These are phyloP conservation scores for Thielaviopsis ethacetica DNA, from an alignment of 2,329 filamentous ascomycete species.

Conservation along the genomic window DNA sequence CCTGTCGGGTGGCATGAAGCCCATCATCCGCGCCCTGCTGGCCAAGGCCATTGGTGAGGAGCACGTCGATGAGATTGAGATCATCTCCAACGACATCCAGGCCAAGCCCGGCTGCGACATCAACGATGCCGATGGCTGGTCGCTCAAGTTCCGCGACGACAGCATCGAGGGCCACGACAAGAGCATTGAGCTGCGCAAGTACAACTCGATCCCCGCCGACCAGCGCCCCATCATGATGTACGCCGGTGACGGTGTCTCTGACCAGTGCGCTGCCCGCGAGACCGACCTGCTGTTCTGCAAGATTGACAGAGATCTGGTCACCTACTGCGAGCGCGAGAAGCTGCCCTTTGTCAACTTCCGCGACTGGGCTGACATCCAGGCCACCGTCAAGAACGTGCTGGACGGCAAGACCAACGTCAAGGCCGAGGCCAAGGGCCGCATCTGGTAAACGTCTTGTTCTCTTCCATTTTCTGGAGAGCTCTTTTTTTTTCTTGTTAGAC, in stretches of 20 bases:
- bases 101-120: conserved; percentile 49
- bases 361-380: conserved; percentile 65
- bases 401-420: conserved; percentile 54
- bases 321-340: conserved; percentile 68
- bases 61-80: conserved; percentile 62
- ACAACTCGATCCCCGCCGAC: conserved; percentile 49
- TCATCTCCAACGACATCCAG: conserved; percentile 73
- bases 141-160: conserved; percentile 77
- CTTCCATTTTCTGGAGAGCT: background rate
- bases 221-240: conserved; percentile 78
- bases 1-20: conserved; percentile 81
- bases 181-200: conserved; percentile 76
- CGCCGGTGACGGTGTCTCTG: conserved; percentile 85
- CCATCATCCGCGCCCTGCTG: conserved; percentile 73
- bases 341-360: conserved; percentile 80
- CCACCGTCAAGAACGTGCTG: conserved; percentile 61
- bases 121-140: conserved; percentile 70
- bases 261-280: conserved; percentile 80
- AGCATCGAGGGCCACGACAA: conserved; percentile 95
- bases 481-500: background rate
- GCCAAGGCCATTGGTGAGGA: conserved; percentile 62
- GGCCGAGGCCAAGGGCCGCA: conserved; percentile 43
- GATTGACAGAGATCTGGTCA: conserved; percentile 65
- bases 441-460: conserved; percentile 5
- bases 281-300: conserved; percentile 91